Percentiles rank a stretch among this genome's conserved stretches.
Evolutionary conservation across 23 red algal genomes (phyloP).

Genomic region (Chondrus crispus): DNA sequence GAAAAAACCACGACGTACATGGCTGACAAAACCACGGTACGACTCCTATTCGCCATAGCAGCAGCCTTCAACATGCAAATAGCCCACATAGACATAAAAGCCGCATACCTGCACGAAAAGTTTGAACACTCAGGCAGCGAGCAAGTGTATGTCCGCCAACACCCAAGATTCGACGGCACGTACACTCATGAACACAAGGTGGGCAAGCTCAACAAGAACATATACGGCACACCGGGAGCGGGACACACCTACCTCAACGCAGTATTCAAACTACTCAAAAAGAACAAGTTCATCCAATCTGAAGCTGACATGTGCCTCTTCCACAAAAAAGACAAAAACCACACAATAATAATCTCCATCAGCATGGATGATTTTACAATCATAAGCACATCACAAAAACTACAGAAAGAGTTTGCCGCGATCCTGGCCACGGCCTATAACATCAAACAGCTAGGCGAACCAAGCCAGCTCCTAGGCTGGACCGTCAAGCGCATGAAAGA

Average conservation of each 20-base stretch:
- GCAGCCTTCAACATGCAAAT: not conserved
- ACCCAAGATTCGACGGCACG: not conserved
- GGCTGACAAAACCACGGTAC: not conserved
- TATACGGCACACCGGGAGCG: not conserved
- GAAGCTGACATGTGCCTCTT: not conserved
- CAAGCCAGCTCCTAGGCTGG: not conserved
- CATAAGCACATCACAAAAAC: not conserved
- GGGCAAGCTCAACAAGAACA: not conserved
- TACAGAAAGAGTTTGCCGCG: not conserved
- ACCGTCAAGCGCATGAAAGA: not conserved
- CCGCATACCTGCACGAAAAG: not conserved
- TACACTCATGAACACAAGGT: not conserved
- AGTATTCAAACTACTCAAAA: not conserved
- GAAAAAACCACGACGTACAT: not conserved
- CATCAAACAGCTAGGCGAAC: not conserved
- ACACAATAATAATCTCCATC: not conserved
- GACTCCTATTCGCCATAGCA: not conserved
- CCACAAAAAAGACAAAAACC: not conserved
- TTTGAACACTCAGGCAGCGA: not conserved
- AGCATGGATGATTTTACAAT: not conserved
- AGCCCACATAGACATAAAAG: conserved; percentile 1
- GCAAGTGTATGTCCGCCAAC: not conserved
- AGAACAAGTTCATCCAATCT: not conserved
- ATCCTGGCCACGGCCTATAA: no score
- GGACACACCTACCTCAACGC: not conserved